Conservation (phyloP, 805 yeast genomes). For the Schwanniomyces sp. region DNA sequence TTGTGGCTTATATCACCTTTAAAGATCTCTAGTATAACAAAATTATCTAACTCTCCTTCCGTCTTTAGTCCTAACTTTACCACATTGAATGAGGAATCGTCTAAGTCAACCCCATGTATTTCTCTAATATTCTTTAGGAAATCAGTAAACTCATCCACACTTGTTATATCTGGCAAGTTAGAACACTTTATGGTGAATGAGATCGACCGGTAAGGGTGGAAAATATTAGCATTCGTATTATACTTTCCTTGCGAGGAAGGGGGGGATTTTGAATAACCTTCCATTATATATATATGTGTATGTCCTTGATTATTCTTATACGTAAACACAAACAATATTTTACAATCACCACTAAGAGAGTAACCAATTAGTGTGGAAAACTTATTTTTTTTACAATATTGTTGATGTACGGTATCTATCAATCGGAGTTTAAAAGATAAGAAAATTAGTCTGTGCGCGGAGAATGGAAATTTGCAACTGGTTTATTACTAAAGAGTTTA, state of each 20-base stretch:
- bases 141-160: slow-evolving; percentile 10
- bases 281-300: not conserved
- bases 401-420: not conserved
- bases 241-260: slow-evolving; percentile 3
- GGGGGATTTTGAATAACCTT: not conserved
- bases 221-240: slow-evolving; percentile 22
- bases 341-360: not conserved
- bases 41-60: slow-evolving; percentile 3
- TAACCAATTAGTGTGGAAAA: not conserved
- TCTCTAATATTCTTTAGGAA: slow-evolving; percentile 15
- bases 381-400: not conserved
- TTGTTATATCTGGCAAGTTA: slow-evolving; percentile 13
- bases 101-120: slow-evolving; percentile 3
- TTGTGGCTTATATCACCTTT: slow-evolving; percentile 1
- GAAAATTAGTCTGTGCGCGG: not conserved
- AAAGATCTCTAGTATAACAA: slow-evolving; percentile 6
- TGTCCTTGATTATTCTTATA: not conserved
- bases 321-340: not conserved
- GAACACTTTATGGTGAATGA: slow-evolving; percentile 6
- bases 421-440: not conserved
- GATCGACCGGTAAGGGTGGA: slow-evolving; percentile 13
- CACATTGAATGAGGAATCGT: slow-evolving; percentile 4
- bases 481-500: not conserved
- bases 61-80: slow-evolving; percentile 4
- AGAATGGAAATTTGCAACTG: not conserved